Evolutionary conservation across 2,329 filamentous ascomycete species (phyloP), one percentile per base, ranked within the genome.

Genomic region (Monilinia laxa): DNA sequence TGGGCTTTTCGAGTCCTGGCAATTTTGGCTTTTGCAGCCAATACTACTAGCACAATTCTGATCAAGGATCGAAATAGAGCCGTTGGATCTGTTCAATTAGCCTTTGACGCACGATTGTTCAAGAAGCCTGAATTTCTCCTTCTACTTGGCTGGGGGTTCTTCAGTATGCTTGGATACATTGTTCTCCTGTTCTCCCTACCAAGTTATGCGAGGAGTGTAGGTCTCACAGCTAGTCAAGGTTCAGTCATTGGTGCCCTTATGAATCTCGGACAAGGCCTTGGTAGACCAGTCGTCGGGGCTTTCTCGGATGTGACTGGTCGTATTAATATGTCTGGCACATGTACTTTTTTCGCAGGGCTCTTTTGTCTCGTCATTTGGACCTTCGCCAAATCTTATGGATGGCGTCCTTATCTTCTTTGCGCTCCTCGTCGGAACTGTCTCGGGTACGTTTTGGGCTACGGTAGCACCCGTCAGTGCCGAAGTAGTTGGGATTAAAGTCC

Each of bases 141-240:
- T 2, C 80, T 91, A 16, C 76, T 91, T 49, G 81, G 78, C 2
- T 95, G 88, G 80, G 88, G 88, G 10, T 86, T 87, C 77, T 87
- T 93, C 70, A 87, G 84, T 68, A 86, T 93, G 78, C 79, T 94
- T 18, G 90, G 84, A 6, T 94, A 94, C 72, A 83, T 91, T 35
- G 88, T 92, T 5, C 81, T 93, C n/a, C 83, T 93, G 55, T 94
- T 93, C 77, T 90, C 86, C 14, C 79, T 93, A 56, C 87, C 90
- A 18, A 90, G 89, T 75, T 94, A 92, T 74, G 88, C 88, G 49
- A 82, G 84, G 66, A 83, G 82, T 5, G 84, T 93, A 54, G 90
- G 90, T 1, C 83, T 93, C 40, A 81, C 82, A 0, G 81, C 89
- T 2, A 81, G 84, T 6, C 87, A 93, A 73, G 90, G 89, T 9